Evolutionary conservation across 1,284 basidiomycete species (phyloP), one percentile per base, ranked within the genome.

Genomic region (Chalciporus piperatoides): DNA sequence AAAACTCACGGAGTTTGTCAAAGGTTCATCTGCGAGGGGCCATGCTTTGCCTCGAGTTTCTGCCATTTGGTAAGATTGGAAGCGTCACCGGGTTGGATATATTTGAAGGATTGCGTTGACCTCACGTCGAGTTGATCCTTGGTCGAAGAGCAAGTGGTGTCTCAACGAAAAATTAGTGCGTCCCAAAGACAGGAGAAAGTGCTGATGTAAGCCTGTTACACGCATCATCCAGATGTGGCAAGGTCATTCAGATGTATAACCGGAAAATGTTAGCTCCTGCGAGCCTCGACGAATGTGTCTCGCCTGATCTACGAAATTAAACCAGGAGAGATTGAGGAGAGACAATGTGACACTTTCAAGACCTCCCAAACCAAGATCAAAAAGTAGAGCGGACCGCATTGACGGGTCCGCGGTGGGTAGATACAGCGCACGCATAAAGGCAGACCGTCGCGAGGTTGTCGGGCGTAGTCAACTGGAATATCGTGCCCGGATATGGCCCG

Each of bases 1-100:
- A 37, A 46, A 56, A 71, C 84, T 60, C 62, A 97, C 96, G 69
- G 91, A 84, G 81, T 98, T 97, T 68, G 95, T 97, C 62, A 99
- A 80, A 43, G 82, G 77, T 40, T 93, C 86, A 61, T 89, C 81
- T 57, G 97, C 92, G 53, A 94, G 77, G 47, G 97, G 97, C 84
- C 92, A 99, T 51, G 94, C 94, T 77, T 95, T 97, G 57, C 76
- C 73, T 61, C 74, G 76, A 35, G 66, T 55, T 56, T 87, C 84
- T 45, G 78, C 73, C 84, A 87, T 86, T 53, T 58, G 36, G 49
- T 35, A 12, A 44, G 52, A 45, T 41, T 28, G 23, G 24, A 48
- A 43, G 44, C 36, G 38, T 44, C 8, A 21, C 37, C 48, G 6
- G 45, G 8, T 50, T 40, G 23, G 27, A 12, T n/a, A 5, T n/a